A percentile compares a stretch with the other conserved stretches of the same genome.
Conservation (phyloP, 2,329 filamentous ascomycete species). For the Trichoderma sp. region DNA sequence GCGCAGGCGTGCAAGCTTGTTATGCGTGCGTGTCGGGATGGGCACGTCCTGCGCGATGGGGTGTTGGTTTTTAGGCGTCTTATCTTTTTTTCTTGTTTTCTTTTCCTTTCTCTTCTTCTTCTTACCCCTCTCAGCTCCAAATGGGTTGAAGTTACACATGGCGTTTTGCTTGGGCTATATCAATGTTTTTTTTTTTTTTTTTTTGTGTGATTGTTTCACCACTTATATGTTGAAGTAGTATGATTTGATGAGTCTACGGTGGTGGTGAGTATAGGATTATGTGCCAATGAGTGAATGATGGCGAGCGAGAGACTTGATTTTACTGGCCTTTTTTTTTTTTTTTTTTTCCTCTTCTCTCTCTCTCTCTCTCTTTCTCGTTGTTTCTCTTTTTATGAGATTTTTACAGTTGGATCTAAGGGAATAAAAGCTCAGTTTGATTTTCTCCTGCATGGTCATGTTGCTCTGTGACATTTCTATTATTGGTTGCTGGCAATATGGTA, state of each 20-base stretch:
- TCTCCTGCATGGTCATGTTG: background rate
- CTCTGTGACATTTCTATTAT: background rate
- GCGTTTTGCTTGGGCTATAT: background rate
- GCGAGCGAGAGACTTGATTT: background rate
- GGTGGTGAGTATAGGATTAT: background rate
- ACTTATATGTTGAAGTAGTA: background rate
- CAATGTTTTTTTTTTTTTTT: background rate
- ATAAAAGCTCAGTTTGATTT: conserved; percentile 7
- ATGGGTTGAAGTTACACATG: background rate
- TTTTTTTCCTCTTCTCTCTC: background rate
- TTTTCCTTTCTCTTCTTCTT: background rate
- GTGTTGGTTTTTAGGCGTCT: background rate
- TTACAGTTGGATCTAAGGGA: background rate
- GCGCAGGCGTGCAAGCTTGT: background rate
- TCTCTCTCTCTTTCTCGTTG: background rate
- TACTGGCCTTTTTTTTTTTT: background rate
- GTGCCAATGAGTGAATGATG: conserved; percentile 11
- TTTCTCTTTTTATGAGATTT: background rate
- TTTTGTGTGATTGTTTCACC: too few species aligned
- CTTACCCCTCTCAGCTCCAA: background rate
- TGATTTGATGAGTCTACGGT: background rate
- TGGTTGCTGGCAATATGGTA: background rate
- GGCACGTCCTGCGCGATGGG: background rate
- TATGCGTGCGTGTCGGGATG: background rate
- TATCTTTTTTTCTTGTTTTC: background rate